These are phyloP conservation scores for Bruguiera parviflora DNA, from an alignment of 345 rosid genomes.

Conservation along the genomic window DNA sequence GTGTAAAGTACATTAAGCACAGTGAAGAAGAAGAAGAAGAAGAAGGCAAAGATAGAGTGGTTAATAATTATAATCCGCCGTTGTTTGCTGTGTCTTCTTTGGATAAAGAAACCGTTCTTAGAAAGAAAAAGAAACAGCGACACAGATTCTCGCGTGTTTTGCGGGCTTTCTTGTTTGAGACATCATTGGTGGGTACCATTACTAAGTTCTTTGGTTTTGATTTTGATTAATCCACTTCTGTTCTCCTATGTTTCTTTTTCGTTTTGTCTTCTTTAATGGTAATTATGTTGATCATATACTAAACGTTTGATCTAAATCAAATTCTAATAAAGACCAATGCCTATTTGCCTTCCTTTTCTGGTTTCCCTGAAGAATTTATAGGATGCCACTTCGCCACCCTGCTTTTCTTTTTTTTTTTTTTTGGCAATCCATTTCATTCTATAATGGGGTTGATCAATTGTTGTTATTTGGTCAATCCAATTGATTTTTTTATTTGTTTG, in stretches of 20 bases:
- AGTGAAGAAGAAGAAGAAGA: no score
- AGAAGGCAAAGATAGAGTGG: constrained; percentile 4
- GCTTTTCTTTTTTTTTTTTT: no score
- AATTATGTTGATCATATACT: no score
- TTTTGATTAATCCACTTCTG: background rate
- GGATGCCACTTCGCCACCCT: no score
- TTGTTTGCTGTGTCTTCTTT: background rate
- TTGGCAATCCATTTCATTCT: no score
- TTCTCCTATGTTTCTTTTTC: background rate
- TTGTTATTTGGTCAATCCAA: no score
- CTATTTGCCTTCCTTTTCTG: no score
- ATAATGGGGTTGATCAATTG: background rate
- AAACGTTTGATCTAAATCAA: no score
- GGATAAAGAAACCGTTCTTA: background rate
- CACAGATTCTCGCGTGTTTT: constrained; percentile 24
- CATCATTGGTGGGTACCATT: constrained; percentile 38
- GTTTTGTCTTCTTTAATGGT: background rate
- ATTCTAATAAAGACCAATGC: no score
- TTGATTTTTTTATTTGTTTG: background rate
- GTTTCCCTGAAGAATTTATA: no score
- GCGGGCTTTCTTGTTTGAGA: constrained; percentile 40
- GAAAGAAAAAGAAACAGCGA: constrained; percentile 11
- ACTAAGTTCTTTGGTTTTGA: background rate
- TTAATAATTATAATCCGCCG: background rate
- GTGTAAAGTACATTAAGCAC: background rate